Evolutionary conservation across 2,329 filamentous ascomycete species (phyloP).

Genomic region (Clonostachys chloroleuca): DNA sequence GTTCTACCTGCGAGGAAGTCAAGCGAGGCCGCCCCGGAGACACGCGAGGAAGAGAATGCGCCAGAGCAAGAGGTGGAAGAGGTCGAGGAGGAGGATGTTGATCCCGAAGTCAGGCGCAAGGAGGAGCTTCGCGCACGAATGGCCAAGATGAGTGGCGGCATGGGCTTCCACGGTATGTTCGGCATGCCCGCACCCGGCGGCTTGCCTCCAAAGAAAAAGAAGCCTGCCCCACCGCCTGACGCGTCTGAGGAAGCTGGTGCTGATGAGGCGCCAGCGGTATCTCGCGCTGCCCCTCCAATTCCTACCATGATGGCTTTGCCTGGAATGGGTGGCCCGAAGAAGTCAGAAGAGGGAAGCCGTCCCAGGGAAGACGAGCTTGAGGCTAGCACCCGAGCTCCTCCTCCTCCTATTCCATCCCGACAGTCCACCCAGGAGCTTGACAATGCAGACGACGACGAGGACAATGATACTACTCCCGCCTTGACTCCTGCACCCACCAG

Average conservation of each 20-base stretch:
- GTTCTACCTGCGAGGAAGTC: slow-evolving; percentile 13
- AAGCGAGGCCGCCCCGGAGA: slow-evolving; percentile 49
- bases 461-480: slow-evolving; percentile 26
- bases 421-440: background rate
- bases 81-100: slow-evolving; percentile 80
- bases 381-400: slow-evolving; percentile 12
- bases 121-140: slow-evolving; percentile 91
- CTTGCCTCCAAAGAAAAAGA: slow-evolving; percentile 52
- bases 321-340: slow-evolving; percentile 61
- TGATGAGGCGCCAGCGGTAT: slow-evolving; percentile 34
- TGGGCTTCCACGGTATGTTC: slow-evolving; percentile 96
- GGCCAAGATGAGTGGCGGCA: slow-evolving; percentile 97
- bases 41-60: slow-evolving; percentile 65
- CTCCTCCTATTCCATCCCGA: slow-evolving; percentile 20
- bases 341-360: slow-evolving; percentile 34
- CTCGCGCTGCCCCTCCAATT: slow-evolving; percentile 45
- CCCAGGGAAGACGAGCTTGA: slow-evolving; percentile 22
- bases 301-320: slow-evolving; percentile 63
- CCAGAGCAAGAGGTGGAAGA: slow-evolving; percentile 48
- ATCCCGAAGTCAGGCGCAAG: slow-evolving; percentile 79
- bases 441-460: slow-evolving; percentile 20
- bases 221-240: slow-evolving; percentile 35
- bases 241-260: slow-evolving; percentile 33
- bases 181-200: slow-evolving; percentile 64
- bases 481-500: slow-evolving; percentile 12